Evolutionary conservation across 495 filamentous ascomycete species (phyloP).

Genomic region (Penicillium turbatum): DNA sequence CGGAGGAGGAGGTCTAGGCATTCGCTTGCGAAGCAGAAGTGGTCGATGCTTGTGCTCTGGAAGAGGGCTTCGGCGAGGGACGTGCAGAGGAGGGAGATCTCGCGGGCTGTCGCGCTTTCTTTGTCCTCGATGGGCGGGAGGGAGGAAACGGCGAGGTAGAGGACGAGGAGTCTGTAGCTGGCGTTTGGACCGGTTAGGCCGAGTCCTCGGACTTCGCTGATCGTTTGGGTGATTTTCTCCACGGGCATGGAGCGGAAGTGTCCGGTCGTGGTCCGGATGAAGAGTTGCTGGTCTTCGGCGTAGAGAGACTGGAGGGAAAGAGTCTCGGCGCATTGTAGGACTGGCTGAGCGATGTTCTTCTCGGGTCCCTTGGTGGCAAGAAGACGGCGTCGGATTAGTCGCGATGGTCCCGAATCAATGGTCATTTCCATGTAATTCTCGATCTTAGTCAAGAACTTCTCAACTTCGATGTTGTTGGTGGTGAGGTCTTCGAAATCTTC

Average conservation of each 20-base stretch:
- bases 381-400: constrained; percentile 38
- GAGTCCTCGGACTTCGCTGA: constrained; percentile 32
- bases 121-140: constrained; percentile 38
- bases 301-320: constrained; percentile 38
- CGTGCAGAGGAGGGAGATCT: constrained; percentile 36
- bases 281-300: constrained; percentile 40
- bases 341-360: constrained; percentile 29
- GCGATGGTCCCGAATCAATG: constrained; percentile 33
- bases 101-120: constrained; percentile 31
- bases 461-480: constrained; percentile 34
- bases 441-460: constrained; percentile 38
- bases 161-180: constrained; percentile 34
- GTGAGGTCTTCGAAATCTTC: constrained; percentile 45
- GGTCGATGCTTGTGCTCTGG: constrained; percentile 40
- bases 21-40: constrained; percentile 56
- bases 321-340: constrained; percentile 35
- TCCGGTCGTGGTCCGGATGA: constrained; percentile 37
- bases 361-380: constrained; percentile 32
- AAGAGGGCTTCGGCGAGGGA: constrained; percentile 28
- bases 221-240: constrained; percentile 25
- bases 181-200: constrained; percentile 32
- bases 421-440: constrained; percentile 40
- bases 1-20: constrained; percentile 55
- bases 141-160: constrained; percentile 35
- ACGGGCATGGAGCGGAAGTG: constrained; percentile 35